Conservation (phyloP, 495 filamentous ascomycete genomes). For the Tuber aestivum region DNA sequence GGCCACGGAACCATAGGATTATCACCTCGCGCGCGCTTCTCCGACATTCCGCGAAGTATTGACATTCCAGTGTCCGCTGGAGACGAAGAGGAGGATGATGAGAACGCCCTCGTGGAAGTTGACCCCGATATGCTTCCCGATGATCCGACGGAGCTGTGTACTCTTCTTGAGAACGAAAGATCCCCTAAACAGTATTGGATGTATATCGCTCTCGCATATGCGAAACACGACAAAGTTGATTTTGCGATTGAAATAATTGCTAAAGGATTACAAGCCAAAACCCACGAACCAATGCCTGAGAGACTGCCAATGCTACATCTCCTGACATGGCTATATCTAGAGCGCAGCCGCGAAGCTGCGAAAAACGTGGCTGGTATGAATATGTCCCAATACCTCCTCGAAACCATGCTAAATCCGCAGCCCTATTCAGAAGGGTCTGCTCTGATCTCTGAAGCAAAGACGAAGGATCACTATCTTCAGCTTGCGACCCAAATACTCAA, state of each 20-base stretch:
- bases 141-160: conserved; percentile 92
- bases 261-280: conserved; percentile 70
- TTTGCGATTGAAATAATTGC: conserved; percentile 90
- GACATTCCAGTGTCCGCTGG: conserved; percentile 80
- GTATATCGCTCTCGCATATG: conserved; percentile 91
- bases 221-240: conserved; percentile 86
- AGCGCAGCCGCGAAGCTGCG: conserved; percentile 88
- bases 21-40: conserved; percentile 56
- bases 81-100: conserved; percentile 52
- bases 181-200: conserved; percentile 89
- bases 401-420: not conserved
- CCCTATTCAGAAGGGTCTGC: conserved; percentile 41
- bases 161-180: conserved; percentile 83
- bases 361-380: conserved; percentile 44
- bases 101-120: conserved; percentile 81
- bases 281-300: conserved; percentile 64
- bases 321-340: conserved; percentile 86
- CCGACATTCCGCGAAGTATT: conserved; percentile 79
- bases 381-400: not conserved
- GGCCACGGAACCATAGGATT: conserved; percentile 6
- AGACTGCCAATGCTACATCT: conserved; percentile 76
- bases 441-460: conserved; percentile 62
- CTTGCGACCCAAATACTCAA: conserved; percentile 85
- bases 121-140: conserved; percentile 83
- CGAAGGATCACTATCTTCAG: conserved; percentile 88